Evolutionary conservation across 2,329 filamentous ascomycete species (phyloP).

Genomic region (Dothistroma septosporum): DNA sequence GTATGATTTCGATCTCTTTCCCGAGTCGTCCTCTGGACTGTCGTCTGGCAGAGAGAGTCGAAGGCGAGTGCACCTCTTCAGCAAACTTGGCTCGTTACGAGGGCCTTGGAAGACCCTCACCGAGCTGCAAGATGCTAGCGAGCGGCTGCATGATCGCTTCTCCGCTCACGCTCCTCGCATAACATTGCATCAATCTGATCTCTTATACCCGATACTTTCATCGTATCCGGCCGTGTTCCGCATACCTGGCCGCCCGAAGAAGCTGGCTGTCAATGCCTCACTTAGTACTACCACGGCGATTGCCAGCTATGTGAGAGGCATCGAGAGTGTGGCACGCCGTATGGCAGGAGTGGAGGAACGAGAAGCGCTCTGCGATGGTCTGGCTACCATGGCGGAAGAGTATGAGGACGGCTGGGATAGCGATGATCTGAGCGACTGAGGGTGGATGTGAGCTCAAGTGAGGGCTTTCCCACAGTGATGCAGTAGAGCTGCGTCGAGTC

Average conservation of each 20-base stretch:
- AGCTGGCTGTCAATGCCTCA: conserved; percentile 47
- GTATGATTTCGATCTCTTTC: conserved; percentile 31
- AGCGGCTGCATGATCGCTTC: conserved; percentile 33
- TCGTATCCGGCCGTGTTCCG: conserved; percentile 77
- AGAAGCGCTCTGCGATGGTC: conserved; percentile 73
- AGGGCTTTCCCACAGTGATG: not conserved
- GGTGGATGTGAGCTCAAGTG: not conserved
- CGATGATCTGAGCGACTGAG: conserved; percentile 58
- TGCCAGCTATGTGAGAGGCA: conserved; percentile 62
- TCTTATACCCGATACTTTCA: conserved; percentile 72
- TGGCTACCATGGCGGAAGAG: conserved; percentile 78
- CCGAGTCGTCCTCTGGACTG: conserved; percentile 15
- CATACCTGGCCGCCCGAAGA: conserved; percentile 36
- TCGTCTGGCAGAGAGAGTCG: not conserved
- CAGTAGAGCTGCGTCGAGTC: not conserved
- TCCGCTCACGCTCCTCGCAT: conserved; percentile 27
- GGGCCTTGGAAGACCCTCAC: conserved; percentile 37
- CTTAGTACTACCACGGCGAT: conserved; percentile 73
- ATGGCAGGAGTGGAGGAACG: conserved; percentile 71
- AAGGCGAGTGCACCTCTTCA: conserved; percentile 38
- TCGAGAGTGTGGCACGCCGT: conserved; percentile 51
- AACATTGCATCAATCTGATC: conserved; percentile 40
- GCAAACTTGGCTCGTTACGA: conserved; percentile 37
- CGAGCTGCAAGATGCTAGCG: conserved; percentile 31
- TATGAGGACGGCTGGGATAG: conserved; percentile 80